These are phyloP conservation scores for Crithidia bombi DNA, from an alignment of 208 protist species.

Conservation along the genomic window DNA sequence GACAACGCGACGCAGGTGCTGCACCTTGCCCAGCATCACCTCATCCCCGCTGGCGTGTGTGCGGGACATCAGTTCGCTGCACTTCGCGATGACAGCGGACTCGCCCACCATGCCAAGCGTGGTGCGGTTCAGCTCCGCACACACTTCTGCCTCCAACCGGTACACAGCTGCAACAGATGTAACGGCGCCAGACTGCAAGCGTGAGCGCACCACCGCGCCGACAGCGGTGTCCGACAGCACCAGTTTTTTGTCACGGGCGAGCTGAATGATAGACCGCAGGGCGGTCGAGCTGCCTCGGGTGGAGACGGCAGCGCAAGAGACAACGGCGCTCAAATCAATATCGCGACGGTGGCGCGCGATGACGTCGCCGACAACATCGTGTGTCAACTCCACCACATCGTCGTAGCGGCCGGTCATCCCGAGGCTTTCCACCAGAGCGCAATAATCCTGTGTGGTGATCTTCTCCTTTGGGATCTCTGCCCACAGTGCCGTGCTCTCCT, in stretches of 20 bases:
- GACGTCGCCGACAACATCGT: conserved; percentile 12
- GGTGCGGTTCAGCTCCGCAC: conserved; percentile 44
- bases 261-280: conserved; percentile 43
- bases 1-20: conserved; percentile 67
- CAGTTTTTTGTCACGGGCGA: conserved; percentile 29
- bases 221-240: conserved; percentile 68
- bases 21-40: conserved; percentile 81
- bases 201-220: conserved; percentile 44
- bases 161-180: conserved; percentile 65
- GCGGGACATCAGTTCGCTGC: conserved; percentile 69
- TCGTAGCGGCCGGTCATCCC: conserved; percentile 62
- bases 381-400: conserved; percentile 42
- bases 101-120: conserved; percentile 71
- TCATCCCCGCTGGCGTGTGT: conserved; percentile 62
- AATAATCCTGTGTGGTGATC: conserved; percentile 61
- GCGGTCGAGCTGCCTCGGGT: conserved; percentile 46
- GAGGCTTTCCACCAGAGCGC: conserved; percentile 73
- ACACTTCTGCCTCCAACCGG: conserved; percentile 51
- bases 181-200: conserved; percentile 32
- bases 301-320: conserved; percentile 57
- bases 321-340: conserved; percentile 48
- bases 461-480: conserved; percentile 49
- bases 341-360: conserved; percentile 1
- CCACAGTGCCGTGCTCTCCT: conserved; percentile 49
- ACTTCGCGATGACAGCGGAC: conserved; percentile 77